Evolutionary conservation across 2,329 filamentous ascomycete species (phyloP).

Genomic region (Arachnomyces sp.): DNA sequence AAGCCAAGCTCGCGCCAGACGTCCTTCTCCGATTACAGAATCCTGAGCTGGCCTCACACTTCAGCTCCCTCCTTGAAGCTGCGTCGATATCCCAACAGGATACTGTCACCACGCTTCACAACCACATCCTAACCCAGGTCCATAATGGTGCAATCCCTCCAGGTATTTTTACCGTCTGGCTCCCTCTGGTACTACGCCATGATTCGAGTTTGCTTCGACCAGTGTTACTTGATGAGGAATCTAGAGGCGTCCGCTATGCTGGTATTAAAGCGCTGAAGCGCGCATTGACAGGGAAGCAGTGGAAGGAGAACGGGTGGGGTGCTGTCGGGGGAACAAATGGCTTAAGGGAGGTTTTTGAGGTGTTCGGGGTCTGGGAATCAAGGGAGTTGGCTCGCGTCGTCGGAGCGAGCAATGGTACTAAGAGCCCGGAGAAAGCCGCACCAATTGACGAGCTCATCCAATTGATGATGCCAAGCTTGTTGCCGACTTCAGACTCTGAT

Average conservation of each 20-base stretch:
- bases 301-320: constrained; percentile 3
- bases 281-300: neutral
- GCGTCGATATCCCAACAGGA: neutral
- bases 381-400: constrained; percentile 1
- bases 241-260: constrained; percentile 1
- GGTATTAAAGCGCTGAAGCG: constrained; percentile 1
- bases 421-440: neutral
- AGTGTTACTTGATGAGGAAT: constrained; percentile 2
- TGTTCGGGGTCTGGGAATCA: neutral
- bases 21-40: neutral
- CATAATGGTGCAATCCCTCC: constrained; percentile 5
- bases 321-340: constrained; percentile 4
- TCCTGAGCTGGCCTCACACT: neutral
- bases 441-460: neutral
- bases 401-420: neutral
- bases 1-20: neutral
- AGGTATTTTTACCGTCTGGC: constrained; percentile 5
- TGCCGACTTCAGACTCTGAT: neutral
- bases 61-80: neutral
- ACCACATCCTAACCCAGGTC: neutral
- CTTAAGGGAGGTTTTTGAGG: constrained; percentile 2
- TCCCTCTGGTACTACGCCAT: constrained; percentile 3
- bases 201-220: constrained; percentile 2
- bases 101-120: neutral
- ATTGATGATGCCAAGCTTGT: neutral